Conservation (phyloP, 768 basidiomycete species). For the Lyophyllum semitale region DNA sequence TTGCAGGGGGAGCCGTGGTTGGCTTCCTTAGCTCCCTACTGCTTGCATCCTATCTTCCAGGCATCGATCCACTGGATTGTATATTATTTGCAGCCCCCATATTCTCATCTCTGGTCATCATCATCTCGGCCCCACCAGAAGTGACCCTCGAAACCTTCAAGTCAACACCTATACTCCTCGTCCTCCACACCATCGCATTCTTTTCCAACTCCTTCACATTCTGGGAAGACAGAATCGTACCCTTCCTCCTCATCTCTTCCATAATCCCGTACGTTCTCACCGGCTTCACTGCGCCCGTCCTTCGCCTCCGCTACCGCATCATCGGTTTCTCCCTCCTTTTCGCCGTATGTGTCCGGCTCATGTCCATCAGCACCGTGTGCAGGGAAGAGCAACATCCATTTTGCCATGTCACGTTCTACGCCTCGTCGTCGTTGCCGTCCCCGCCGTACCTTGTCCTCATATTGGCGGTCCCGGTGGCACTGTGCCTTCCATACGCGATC, state of each 20-base stretch:
- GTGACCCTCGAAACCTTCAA: slow-evolving; percentile 28
- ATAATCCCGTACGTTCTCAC: slow-evolving; percentile 60
- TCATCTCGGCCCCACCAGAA: slow-evolving; percentile 41
- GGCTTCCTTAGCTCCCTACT: slow-evolving; percentile 33
- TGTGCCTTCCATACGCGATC: slow-evolving; percentile 57
- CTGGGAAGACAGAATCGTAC: slow-evolving; percentile 89
- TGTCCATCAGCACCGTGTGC: slow-evolving; percentile 83
- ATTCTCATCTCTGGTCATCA: slow-evolving; percentile 45
- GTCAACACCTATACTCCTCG: slow-evolving; percentile 47
- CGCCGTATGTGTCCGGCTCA: slow-evolving; percentile 69
- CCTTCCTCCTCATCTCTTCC: slow-evolving; percentile 72
- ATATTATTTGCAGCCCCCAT: slow-evolving; percentile 51
- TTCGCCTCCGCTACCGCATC: slow-evolving; percentile 73
- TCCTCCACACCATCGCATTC: slow-evolving; percentile 76
- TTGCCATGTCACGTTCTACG: slow-evolving; percentile 89
- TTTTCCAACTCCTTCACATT: slow-evolving; percentile 96
- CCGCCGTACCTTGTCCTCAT: slow-evolving; percentile 63
- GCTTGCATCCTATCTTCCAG: slow-evolving; percentile 37
- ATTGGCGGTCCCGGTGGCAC: slow-evolving; percentile 55
- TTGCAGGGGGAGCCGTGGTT: slow-evolving; percentile 38
- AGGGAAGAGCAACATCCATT: slow-evolving; percentile 93
- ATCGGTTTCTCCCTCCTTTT: slow-evolving; percentile 70
- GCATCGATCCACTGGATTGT: slow-evolving; percentile 52
- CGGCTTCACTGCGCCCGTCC: slow-evolving; percentile 68
- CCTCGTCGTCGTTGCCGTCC: slow-evolving; percentile 66